Percentiles rank a stretch among this genome's conserved stretches.
These are phyloP conservation scores for Xerocomellus chrysenteron DNA, from an alignment of 768 basidiomycete species.

Conservation along the genomic window DNA sequence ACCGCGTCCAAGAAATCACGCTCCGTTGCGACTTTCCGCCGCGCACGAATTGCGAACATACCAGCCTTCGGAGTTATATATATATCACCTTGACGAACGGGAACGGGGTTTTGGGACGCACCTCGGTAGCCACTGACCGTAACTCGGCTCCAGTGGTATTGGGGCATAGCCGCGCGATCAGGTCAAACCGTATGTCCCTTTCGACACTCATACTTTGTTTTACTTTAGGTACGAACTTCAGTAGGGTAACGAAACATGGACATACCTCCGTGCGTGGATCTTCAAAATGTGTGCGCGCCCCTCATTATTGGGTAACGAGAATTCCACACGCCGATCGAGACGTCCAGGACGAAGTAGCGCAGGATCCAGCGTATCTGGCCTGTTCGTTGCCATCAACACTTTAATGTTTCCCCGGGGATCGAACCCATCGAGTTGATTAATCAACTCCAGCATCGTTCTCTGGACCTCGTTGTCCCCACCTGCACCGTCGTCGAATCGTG, in stretches of 20 bases:
- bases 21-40: slow-evolving; percentile 95
- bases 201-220: slow-evolving; percentile 90
- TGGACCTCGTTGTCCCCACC: slow-evolving; percentile 99
- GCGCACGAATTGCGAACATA: slow-evolving; percentile 99
- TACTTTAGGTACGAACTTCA: neutral
- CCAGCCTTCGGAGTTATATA: slow-evolving; percentile 81
- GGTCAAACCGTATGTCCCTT: slow-evolving; percentile 94
- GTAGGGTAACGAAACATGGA: slow-evolving; percentile 3
- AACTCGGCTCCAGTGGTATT: slow-evolving; percentile 99
- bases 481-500: slow-evolving; percentile 96
- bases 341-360: slow-evolving; percentile 94
- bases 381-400: slow-evolving; percentile 99
- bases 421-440: slow-evolving; percentile 98
- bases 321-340: slow-evolving; percentile 95
- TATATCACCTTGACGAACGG: slow-evolving; percentile 61
- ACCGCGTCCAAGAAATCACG: slow-evolving; percentile 97
- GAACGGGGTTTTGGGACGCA: slow-evolving; percentile 29
- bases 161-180: slow-evolving; percentile 95
- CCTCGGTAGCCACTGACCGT: slow-evolving; percentile 95
- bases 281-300: slow-evolving; percentile 95
- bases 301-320: slow-evolving; percentile 91
- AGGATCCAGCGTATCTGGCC: slow-evolving; percentile 97
- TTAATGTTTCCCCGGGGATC: slow-evolving; percentile 99
- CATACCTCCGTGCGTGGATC: slow-evolving; percentile 92
- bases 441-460: slow-evolving; percentile 97